Conservation (phyloP, 306 rosid genomes). For the Sindora glabra region DNA sequence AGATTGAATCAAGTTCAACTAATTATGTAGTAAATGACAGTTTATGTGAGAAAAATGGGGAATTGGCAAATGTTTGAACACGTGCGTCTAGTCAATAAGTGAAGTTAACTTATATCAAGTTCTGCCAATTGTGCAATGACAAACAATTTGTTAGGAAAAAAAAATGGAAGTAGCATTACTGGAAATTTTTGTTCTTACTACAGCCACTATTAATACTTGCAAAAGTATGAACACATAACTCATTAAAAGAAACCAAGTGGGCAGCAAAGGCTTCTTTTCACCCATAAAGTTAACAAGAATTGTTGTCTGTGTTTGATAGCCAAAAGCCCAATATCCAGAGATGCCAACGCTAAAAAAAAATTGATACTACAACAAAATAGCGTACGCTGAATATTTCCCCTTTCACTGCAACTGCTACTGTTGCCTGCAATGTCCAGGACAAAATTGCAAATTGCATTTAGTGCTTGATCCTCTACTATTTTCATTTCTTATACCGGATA, state of each 20-base stretch:
- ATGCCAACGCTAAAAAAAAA: conserved; percentile 52
- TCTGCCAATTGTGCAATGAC: too few species aligned
- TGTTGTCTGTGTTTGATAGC: conserved; percentile 43
- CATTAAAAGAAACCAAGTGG: conserved; percentile 64
- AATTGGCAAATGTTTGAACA: too few species aligned
- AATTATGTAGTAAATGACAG: too few species aligned
- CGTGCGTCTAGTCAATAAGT: too few species aligned
- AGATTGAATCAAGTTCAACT: too few species aligned
- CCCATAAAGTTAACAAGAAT: conserved; percentile 48
- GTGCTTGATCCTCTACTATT: too few species aligned
- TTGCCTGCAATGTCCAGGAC: conserved; percentile 67
- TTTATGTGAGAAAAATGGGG: too few species aligned
- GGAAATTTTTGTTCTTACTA: conserved; percentile 35
- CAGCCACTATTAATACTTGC: conserved; percentile 55
- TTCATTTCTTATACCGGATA: not conserved
- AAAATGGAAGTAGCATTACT: not conserved
- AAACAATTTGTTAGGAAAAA: too few species aligned
- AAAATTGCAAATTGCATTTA: too few species aligned
- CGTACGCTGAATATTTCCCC: conserved; percentile 79
- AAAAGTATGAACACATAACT: conserved; percentile 50
- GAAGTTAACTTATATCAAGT: too few species aligned
- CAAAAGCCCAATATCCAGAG: conserved; percentile 90
- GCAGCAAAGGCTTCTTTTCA: conserved; percentile 26
- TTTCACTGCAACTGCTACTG: conserved; percentile 65
- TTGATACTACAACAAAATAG: conserved; percentile 41